A percentile compares a stretch with the other conserved stretches of the same genome.
Evolutionary conservation across 106 monocot species (phyloP).

Genomic region (Narthecium ossifragum): DNA sequence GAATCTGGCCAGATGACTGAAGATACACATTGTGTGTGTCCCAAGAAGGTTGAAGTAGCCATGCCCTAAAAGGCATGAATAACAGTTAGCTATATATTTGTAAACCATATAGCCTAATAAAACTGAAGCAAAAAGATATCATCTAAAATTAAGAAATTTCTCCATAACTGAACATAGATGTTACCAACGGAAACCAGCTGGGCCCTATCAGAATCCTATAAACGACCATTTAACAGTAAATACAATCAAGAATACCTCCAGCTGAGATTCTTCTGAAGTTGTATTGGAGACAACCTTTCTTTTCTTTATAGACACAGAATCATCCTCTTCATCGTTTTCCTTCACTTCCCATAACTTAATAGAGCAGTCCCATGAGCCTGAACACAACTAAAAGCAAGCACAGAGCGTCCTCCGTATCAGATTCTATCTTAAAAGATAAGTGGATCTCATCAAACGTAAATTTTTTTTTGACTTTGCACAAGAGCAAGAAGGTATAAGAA

Average conservation of each 20-base stretch:
- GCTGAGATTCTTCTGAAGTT: conserved; percentile 49
- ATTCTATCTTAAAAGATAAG: too few relatives aligned
- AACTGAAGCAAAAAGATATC: too few relatives aligned
- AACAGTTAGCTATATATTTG: too few relatives aligned
- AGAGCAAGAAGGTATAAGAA: neutral
- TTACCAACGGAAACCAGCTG: too few relatives aligned
- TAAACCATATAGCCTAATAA: too few relatives aligned
- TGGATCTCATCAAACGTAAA: too few relatives aligned
- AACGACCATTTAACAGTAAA: neutral
- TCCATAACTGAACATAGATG: too few relatives aligned
- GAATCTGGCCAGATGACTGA: conserved; percentile 57
- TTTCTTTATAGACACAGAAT: conserved; percentile 69
- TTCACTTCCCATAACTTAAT: conserved; percentile 76
- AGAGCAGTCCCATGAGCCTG: conserved; percentile 92
- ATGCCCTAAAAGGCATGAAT: conserved; percentile 19
- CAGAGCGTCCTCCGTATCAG: too few relatives aligned
- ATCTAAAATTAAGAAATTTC: too few relatives aligned
- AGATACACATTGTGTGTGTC: conserved; percentile 73
- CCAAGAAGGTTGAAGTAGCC: conserved; percentile 49
- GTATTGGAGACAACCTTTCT: conserved; percentile 51
- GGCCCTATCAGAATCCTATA: too few relatives aligned
- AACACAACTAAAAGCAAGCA: conserved; percentile 65
- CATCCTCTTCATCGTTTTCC: conserved; percentile 33
- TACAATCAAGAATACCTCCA: conserved; percentile 46
- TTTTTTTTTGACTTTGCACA: too few relatives aligned